phyloP scores from a whole-genome alignment of 495 filamentous ascomycete genomes.

The Talaromyces thailandensis region DNA sequence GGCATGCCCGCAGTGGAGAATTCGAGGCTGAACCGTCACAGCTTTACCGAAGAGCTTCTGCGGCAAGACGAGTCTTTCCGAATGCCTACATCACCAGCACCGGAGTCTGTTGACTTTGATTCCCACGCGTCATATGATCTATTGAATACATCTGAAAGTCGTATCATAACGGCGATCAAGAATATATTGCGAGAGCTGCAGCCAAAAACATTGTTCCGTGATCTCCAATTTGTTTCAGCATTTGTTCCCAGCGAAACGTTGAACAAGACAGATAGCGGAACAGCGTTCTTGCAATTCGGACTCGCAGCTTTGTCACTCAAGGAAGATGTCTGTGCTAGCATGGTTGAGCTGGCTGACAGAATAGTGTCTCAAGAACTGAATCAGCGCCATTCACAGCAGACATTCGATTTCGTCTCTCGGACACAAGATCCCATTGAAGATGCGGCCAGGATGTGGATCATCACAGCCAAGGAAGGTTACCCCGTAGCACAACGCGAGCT shows the following conservation, averaged over 20 bases:
- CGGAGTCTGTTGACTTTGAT: constrained; percentile 28
- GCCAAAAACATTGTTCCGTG: constrained; percentile 86
- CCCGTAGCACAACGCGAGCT: constrained; percentile 90
- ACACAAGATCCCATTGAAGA: constrained; percentile 57
- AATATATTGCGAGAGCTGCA: constrained; percentile 70
- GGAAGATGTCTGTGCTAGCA: constrained; percentile 77
- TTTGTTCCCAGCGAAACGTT: constrained; percentile 77
- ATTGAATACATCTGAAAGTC: constrained; percentile 35
- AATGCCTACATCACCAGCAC: constrained; percentile 16
- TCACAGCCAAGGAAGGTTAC: constrained; percentile 89
- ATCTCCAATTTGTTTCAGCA: constrained; percentile 89
- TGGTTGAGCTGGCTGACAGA: constrained; percentile 64
- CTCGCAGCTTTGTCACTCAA: constrained; percentile 83
- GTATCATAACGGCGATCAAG: constrained; percentile 71
- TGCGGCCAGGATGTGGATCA: constrained; percentile 86
- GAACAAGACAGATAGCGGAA: constrained; percentile 78
- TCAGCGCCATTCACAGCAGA: constrained; percentile 33
- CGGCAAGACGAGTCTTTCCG: constrained; percentile 12
- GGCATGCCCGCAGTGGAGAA: constrained; percentile 5
- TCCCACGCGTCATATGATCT: constrained; percentile 29
- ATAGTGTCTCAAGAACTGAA: constrained; percentile 35
- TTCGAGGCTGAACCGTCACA: constrained; percentile 18
- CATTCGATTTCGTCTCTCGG: constrained; percentile 22
- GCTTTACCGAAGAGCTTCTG: constrained; percentile 23
- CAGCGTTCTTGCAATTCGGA: constrained; percentile 90